phyloP scores from a whole-genome alignment of 108 stramenopile genomes.

The Cyclotella baltica region DNA sequence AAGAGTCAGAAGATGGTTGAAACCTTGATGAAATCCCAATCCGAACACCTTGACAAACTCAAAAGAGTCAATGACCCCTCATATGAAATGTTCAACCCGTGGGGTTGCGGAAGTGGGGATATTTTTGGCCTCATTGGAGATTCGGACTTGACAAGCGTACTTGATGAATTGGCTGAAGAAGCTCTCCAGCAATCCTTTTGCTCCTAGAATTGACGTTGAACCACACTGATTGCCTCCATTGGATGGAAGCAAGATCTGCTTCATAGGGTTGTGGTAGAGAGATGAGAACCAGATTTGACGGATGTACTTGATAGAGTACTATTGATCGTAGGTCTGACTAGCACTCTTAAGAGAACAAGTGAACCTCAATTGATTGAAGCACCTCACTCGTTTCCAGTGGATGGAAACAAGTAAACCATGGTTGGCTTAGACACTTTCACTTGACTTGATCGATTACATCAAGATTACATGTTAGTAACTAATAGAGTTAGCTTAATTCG shows the following conservation, averaged over 20 bases:
- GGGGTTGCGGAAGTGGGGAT: conserved; percentile 13
- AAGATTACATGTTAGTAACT: no score
- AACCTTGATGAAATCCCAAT: conserved; percentile 45
- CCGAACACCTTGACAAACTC: conserved; percentile 38
- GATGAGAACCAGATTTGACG: not conserved
- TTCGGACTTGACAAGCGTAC: conserved; percentile 43
- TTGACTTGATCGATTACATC: no score
- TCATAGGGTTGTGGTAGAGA: not conserved
- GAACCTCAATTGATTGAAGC: no score
- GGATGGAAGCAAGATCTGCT: conserved; percentile 9
- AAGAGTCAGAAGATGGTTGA: conserved; percentile 41
- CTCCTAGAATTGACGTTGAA: not conserved
- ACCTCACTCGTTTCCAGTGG: no score
- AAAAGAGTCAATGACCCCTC: conserved; percentile 16
- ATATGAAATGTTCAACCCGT: conserved; percentile 20
- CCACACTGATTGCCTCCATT: not conserved
- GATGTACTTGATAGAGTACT: no score
- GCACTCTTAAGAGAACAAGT: no score
- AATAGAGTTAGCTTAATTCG: no score
- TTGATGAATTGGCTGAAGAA: conserved; percentile 53
- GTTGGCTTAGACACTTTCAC: no score
- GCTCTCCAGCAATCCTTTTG: conserved; percentile 33
- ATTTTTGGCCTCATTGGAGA: conserved; percentile 30
- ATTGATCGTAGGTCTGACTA: no score
- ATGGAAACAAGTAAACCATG: no score